These are phyloP conservation scores for Apophysomyces trapeziformis DNA, from an alignment of 371 early-diverging fungal genomes.

Conservation along the genomic window DNA sequence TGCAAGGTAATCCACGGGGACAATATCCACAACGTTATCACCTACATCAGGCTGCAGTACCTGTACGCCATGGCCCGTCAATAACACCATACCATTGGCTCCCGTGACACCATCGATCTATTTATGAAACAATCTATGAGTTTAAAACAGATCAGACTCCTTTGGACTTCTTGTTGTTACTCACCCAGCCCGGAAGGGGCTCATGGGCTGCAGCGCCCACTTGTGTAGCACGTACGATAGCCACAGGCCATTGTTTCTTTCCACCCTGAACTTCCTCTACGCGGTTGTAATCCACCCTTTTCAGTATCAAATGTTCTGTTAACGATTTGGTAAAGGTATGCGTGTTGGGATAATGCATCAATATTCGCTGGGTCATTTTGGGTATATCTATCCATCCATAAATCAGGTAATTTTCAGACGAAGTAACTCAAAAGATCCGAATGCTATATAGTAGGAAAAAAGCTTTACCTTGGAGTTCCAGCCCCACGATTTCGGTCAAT, in stretches of 20 bases:
- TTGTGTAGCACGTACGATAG: slow-evolving; percentile 65
- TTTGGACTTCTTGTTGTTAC: slow-evolving; percentile 6
- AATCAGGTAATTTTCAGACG: background rate
- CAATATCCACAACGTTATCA: slow-evolving; percentile 47
- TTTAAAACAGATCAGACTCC: background rate
- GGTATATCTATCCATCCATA: slow-evolving; percentile 39
- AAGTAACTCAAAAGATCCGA: too few relatives aligned
- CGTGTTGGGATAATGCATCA: slow-evolving; percentile 58
- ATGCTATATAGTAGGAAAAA: too few relatives aligned
- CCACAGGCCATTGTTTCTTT: slow-evolving; percentile 55
- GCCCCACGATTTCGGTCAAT: slow-evolving; percentile 51
- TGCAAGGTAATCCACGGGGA: slow-evolving; percentile 60
- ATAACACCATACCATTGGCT: slow-evolving; percentile 46
- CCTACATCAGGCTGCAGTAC: slow-evolving; percentile 45
- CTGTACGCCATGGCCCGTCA: slow-evolving; percentile 46
- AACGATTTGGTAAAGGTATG: slow-evolving; percentile 67
- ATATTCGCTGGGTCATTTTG: slow-evolving; percentile 54
- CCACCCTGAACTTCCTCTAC: slow-evolving; percentile 55
- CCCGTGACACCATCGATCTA: slow-evolving; percentile 64
- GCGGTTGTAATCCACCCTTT: slow-evolving; percentile 57
- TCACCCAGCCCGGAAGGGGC: slow-evolving; percentile 70
- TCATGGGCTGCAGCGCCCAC: slow-evolving; percentile 58
- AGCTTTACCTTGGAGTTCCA: slow-evolving; percentile 46
- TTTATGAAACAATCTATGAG: too few relatives aligned
- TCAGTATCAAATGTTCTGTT: slow-evolving; percentile 62